Percentiles rank a stretch among this genome's conserved stretches.
Evolutionary conservation across 2,329 filamentous ascomycete genomes (phyloP).

Genomic region (Epichloe typhina): DNA sequence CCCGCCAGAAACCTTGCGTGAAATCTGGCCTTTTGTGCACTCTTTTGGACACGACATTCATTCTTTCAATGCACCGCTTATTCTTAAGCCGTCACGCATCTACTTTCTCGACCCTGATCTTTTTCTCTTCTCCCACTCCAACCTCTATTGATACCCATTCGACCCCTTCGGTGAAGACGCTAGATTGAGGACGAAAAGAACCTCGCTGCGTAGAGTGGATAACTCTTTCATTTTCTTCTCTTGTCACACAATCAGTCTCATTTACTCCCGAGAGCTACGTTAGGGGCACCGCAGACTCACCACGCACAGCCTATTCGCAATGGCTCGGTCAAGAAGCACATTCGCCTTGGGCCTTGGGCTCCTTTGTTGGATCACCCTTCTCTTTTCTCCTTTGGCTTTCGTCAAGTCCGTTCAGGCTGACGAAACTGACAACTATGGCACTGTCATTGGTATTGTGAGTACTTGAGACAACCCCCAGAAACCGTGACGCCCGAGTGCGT

Average conservation of each 20-base stretch:
- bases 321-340: slow-evolving; percentile 50
- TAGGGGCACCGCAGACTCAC: slow-evolving; percentile 9
- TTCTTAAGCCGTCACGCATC: slow-evolving; percentile 23
- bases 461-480: neutral
- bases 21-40: slow-evolving; percentile 37
- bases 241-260: slow-evolving; percentile 10
- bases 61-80: slow-evolving; percentile 17
- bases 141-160: slow-evolving; percentile 16
- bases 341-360: slow-evolving; percentile 74
- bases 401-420: slow-evolving; percentile 63
- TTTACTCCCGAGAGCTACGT: slow-evolving; percentile 4
- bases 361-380: slow-evolving; percentile 80
- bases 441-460: slow-evolving; percentile 80
- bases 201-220: slow-evolving; percentile 15
- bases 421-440: slow-evolving; percentile 67
- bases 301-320: slow-evolving; percentile 18
- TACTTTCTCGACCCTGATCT: slow-evolving; percentile 14
- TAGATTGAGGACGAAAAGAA: slow-evolving; percentile 16
- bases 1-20: slow-evolving; percentile 15
- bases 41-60: slow-evolving; percentile 30
- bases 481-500: neutral
- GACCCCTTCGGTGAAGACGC: slow-evolving; percentile 14
- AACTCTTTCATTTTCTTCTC: slow-evolving; percentile 13
- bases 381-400: slow-evolving; percentile 79
- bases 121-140: slow-evolving; percentile 11